These are phyloP conservation scores for Perkinsus olseni DNA, from an alignment of 169 alveolate genomes.

Conservation along the genomic window DNA sequence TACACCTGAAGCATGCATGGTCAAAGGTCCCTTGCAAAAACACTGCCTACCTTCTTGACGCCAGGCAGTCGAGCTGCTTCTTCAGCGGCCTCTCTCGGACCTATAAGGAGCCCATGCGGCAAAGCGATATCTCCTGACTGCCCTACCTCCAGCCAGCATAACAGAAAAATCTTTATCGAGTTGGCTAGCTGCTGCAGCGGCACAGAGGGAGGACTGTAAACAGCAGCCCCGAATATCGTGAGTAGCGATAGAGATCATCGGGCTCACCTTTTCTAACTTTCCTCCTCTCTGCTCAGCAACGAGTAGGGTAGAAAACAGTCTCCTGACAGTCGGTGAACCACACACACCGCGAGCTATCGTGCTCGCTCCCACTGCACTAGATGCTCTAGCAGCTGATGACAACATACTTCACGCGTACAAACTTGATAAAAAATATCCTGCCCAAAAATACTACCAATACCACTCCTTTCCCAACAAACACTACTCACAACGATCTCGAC, in stretches of 20 bases:
- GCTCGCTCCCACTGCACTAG: background rate
- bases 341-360: background rate
- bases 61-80: background rate
- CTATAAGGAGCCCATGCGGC: background rate
- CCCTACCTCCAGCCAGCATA: background rate
- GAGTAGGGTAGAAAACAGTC: background rate
- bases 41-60: background rate
- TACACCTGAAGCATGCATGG: background rate
- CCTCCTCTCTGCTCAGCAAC: background rate
- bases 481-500: background rate
- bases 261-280: background rate
- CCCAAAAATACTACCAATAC: background rate
- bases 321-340: background rate
- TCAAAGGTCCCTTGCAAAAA: background rate
- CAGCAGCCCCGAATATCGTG: background rate
- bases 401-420: background rate
- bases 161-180: background rate
- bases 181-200: background rate
- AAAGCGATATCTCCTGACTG: background rate
- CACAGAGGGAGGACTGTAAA: background rate
- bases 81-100: background rate
- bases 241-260: background rate
- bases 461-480: background rate
- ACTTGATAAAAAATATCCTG: background rate
- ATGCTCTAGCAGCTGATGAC: background rate